Base-by-base conservation (phyloP, 106 monocot genomes). In the Dactylorhiza incarnata region DNA sequence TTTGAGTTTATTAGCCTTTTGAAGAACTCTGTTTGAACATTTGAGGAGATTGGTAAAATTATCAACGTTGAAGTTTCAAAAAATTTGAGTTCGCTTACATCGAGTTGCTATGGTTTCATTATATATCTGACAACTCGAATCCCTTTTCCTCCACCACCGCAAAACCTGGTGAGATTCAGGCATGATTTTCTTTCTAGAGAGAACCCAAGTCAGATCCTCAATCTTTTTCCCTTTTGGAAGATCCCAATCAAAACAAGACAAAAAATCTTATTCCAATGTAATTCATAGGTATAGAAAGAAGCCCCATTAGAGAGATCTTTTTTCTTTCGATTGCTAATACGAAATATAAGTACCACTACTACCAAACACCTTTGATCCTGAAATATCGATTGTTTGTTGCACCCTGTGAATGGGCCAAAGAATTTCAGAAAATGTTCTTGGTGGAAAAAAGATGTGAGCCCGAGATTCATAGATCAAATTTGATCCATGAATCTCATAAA, bases 201-300 rank as follows among this genome's bases (percentile, higher is more conserved):
- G 26, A 74, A 55, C 25, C 54, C 74, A 74, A 55, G 37, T 53
- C 29, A 23, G 24, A 52, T 76, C 76, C 66, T 76, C 47, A 49
- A 76, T 74, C 25, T 76, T 66, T 76, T 76, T 66, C 45, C 76
- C 63, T 49, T 76, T 76, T 65, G 76, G 76, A 49, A 66, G 76
- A 49, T 67, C 23, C 48, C 55, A 56, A 75, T 15, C 5, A 19
- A 26, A 56, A 11, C 2, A 58, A 3, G 17, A 29, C 47, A 53
- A 15, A 65, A 76, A 76, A 65, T 0, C 47, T 76, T 65, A 19
- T 66, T 76, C 46, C 48, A 73, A 23, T 73, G 49, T 73, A 73
- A 73, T 73, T 50, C 70, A 70, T 45, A 70, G 70, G 70, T 70
- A 70, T 70, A 45, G 29, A 17, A 70, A 70, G 22, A 66, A 66